These are phyloP conservation scores for Tribonema minus DNA, from an alignment of 108 stramenopile genomes.

Conservation along the genomic window DNA sequence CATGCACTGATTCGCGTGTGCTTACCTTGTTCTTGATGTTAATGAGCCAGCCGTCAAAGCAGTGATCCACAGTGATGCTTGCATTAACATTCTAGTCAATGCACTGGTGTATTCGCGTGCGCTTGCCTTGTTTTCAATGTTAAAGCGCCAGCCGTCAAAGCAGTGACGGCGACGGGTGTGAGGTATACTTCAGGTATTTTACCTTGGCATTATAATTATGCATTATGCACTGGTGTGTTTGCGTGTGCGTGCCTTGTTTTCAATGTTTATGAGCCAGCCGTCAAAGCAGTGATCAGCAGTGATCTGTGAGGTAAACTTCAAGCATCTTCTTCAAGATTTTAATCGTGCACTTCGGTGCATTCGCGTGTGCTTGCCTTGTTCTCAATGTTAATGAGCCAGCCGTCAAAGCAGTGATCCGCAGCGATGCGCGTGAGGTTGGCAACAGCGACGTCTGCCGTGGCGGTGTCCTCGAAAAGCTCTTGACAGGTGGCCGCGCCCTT, in stretches of 20 bases:
- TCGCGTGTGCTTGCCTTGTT: slow-evolving; percentile 4
- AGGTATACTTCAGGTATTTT: too few species aligned
- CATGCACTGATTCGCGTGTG: too few species aligned
- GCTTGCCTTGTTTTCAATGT: slow-evolving; percentile 19
- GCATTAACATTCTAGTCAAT: too few species aligned
- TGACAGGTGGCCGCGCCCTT: slow-evolving; percentile 11
- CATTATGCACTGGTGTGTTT: too few species aligned
- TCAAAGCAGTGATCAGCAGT: slow-evolving; percentile 43
- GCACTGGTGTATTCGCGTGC: background rate
- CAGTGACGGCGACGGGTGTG: too few species aligned
- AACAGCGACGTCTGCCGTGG: slow-evolving; percentile 14
- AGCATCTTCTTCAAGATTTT: slow-evolving; percentile 3
- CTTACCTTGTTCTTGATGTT: slow-evolving; percentile 45
- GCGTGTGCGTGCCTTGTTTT: too few species aligned
- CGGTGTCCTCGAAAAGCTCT: slow-evolving; percentile 5
- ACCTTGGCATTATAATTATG: too few species aligned
- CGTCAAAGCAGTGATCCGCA: slow-evolving; percentile 40
- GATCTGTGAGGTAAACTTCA: background rate
- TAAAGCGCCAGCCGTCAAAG: too few species aligned
- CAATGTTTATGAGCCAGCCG: too few species aligned
- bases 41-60: slow-evolving; percentile 45
- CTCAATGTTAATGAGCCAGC: slow-evolving; percentile 47
- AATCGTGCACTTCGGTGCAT: background rate
- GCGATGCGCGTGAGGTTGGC: slow-evolving; percentile 27
- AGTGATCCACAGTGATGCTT: slow-evolving; percentile 42